A percentile compares a stretch with the other conserved stretches of the same genome.
phyloP scores from a whole-genome alignment of 768 basidiomycete genomes.

The Amanita brunnescens region DNA sequence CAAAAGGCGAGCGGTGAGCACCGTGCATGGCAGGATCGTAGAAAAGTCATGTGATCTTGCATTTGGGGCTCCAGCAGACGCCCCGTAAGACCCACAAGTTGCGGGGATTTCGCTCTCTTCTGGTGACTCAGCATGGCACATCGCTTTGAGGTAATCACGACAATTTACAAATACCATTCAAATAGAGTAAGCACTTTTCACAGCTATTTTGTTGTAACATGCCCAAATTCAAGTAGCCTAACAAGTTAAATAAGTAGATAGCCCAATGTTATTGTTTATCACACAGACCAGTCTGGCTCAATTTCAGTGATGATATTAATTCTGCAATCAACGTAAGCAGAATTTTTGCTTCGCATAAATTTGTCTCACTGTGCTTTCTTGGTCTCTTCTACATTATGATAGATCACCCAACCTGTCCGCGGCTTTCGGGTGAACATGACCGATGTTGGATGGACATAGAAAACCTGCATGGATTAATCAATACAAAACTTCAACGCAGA shows the following conservation, averaged over 20 bases:
- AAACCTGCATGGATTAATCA: constrained; percentile 36
- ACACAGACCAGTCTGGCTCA: constrained; percentile 79
- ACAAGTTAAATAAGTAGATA: background rate
- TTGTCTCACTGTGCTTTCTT: constrained; percentile 77
- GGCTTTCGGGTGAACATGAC: constrained; percentile 92
- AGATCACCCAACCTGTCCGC: constrained; percentile 87
- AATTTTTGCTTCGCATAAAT: background rate
- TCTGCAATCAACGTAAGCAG: constrained; percentile 31
- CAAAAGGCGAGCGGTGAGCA: no score
- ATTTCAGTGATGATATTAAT: constrained; percentile 92
- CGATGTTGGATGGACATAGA: constrained; percentile 91
- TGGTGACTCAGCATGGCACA: no score
- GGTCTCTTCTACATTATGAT: constrained; percentile 94
- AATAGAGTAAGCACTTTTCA: no score
- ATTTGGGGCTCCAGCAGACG: no score
- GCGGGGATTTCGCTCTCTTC: no score
- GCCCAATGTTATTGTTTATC: background rate
- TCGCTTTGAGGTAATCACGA: no score
- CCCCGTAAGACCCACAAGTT: no score
- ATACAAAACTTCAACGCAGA: constrained; percentile 23
- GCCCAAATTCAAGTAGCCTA: constrained; percentile 27
- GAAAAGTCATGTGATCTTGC: no score
- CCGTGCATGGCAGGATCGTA: no score
- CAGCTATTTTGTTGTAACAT: background rate
- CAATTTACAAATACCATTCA: no score